A percentile compares a stretch with the other conserved stretches of the same genome.
Conservation (phyloP, 108 stramenopile species). For the Nitzschia sp. region DNA sequence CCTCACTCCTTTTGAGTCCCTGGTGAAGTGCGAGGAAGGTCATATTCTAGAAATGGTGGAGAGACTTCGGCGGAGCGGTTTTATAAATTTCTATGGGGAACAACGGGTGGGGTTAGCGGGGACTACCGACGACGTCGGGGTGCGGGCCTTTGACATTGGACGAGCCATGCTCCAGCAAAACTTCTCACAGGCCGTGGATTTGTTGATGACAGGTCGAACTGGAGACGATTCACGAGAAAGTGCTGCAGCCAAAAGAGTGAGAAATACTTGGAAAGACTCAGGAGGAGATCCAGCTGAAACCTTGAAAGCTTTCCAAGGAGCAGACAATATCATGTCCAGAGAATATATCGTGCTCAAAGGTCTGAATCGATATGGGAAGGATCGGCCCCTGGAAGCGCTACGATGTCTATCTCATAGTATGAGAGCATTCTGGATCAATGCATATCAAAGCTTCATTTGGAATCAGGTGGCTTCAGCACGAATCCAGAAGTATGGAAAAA, state of each 20-base stretch:
- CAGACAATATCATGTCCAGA: conserved; percentile 52
- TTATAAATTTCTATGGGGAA: conserved; percentile 89
- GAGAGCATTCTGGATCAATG: conserved; percentile 76
- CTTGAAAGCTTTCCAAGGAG: conserved; percentile 57
- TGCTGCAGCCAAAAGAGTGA: conserved; percentile 41
- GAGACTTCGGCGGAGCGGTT: conserved; percentile 55
- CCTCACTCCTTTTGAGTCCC: conserved; percentile 41
- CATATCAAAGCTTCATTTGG: conserved; percentile 87
- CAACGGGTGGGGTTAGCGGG: conserved; percentile 85
- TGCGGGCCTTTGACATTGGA: conserved; percentile 79
- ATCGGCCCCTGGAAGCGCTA: conserved; percentile 60
- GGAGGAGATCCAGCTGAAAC: conserved; percentile 55
- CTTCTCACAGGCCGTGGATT: conserved; percentile 63
- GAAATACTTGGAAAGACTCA: conserved; percentile 62
- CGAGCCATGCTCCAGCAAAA: conserved; percentile 67
- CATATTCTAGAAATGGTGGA: conserved; percentile 59
- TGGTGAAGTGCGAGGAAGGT: conserved; percentile 35
- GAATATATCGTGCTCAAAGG: conserved; percentile 74
- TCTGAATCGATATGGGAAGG: conserved; percentile 60
- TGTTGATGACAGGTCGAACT: conserved; percentile 70
- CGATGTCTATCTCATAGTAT: conserved; percentile 58
- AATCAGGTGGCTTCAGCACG: conserved; percentile 74
- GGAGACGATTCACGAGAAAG: conserved; percentile 32
- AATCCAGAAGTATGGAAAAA: conserved; percentile 50
- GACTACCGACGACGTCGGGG: conserved; percentile 46